phyloP scores from a whole-genome alignment of 2,329 filamentous ascomycete species.

The Beauveria australis region DNA sequence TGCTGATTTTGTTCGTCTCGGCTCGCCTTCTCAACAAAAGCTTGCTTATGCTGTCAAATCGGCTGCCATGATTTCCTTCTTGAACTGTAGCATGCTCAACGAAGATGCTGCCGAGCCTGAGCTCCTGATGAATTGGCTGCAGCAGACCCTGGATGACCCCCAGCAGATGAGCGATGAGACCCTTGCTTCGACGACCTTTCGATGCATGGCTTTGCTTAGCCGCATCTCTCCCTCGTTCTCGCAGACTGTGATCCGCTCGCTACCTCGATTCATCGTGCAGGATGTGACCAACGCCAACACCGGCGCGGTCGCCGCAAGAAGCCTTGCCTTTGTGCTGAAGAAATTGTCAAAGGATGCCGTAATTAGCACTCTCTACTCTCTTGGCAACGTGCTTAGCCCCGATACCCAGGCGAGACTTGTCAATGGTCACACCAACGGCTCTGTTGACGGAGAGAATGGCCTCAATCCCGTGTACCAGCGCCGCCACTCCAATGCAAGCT shows the following conservation, averaged over 20 bases:
- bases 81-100: conserved; percentile 78
- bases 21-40: conserved; percentile 77
- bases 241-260: conserved; percentile 64
- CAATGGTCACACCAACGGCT: conserved; percentile 42
- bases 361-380: conserved; percentile 89
- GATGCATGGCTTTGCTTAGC: conserved; percentile 74
- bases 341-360: conserved; percentile 84
- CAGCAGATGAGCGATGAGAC: conserved; percentile 74
- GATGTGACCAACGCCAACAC: conserved; percentile 61
- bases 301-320: conserved; percentile 72
- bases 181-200: conserved; percentile 70
- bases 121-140: conserved; percentile 73
- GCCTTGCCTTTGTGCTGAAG: conserved; percentile 72
- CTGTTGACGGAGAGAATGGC: conserved; percentile 30
- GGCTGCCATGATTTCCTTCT: conserved; percentile 69
- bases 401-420: conserved; percentile 46
- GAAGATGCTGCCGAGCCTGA: conserved; percentile 76
- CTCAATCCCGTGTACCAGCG: conserved; percentile 40
- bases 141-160: conserved; percentile 69
- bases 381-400: conserved; percentile 90
- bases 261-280: conserved; percentile 85
- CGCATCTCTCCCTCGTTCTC: conserved; percentile 65
- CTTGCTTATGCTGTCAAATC: conserved; percentile 82
- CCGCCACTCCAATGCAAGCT: conserved; percentile 59
- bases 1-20: conserved; percentile 75